Evolutionary conservation across 225 moss, liverwort and hornwort genomes (phyloP).

Genomic region (Climacium dendroides): DNA sequence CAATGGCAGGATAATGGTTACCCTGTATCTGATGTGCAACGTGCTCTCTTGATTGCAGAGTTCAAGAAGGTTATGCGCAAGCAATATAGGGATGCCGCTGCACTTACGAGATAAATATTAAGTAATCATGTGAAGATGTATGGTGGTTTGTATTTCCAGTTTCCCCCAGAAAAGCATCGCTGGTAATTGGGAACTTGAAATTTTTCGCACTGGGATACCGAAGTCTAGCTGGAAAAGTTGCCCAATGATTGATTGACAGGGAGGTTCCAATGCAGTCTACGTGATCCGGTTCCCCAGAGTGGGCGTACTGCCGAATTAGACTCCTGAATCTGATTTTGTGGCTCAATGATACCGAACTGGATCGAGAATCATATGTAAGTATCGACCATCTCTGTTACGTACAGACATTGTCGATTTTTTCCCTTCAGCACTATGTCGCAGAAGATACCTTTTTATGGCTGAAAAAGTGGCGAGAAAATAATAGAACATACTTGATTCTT

Average conservation of each 20-base stretch:
- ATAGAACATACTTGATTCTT: neutral
- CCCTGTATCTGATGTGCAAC: neutral
- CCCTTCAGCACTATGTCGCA: neutral
- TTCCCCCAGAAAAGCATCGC: neutral
- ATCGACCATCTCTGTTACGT: neutral
- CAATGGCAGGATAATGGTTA: no score
- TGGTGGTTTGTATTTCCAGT: neutral
- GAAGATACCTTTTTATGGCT: neutral
- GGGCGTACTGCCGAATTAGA: neutral
- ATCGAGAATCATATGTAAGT: neutral
- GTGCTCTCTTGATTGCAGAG: constrained; percentile 7
- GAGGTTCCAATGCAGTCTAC: neutral
- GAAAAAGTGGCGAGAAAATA: neutral
- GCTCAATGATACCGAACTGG: neutral
- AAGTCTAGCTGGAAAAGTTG: neutral
- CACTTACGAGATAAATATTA: neutral
- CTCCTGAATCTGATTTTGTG: neutral
- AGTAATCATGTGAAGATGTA: neutral
- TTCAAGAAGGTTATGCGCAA: constrained; percentile 54
- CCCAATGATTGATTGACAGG: no score
- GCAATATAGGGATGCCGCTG: constrained; percentile 39
- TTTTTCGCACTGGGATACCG: no score
- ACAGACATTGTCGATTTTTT: neutral
- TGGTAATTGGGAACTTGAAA: neutral
- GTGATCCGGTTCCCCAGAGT: neutral